Percentiles rank a stretch among this genome's conserved stretches.
Conservation (phyloP, 345 rosid genomes). For the Dimocarpus longan region DNA sequence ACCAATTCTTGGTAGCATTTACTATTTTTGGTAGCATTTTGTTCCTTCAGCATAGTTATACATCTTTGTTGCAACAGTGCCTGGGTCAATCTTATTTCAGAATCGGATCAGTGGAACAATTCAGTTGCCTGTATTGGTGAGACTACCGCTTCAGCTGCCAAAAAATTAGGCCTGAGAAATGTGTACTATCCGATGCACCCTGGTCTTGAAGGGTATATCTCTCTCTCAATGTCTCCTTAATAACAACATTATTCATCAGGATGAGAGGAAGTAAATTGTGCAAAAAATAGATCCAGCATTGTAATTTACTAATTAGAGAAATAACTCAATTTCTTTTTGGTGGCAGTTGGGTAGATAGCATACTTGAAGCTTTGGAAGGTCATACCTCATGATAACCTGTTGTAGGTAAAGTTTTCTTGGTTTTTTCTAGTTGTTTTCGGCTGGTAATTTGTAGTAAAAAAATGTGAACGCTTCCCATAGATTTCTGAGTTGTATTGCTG, state of each 20-base stretch:
- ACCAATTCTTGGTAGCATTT: background rate
- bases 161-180: slow-evolving; percentile 65
- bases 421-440: background rate
- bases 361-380: slow-evolving; percentile 67
- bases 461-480: background rate
- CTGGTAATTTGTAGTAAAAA: background rate
- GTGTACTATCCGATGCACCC: slow-evolving; percentile 78
- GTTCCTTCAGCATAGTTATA: slow-evolving; percentile 6
- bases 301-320: background rate
- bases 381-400: slow-evolving; percentile 38
- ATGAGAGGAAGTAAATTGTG: background rate
- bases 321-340: background rate
- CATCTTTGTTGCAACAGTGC: slow-evolving; percentile 52
- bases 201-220: slow-evolving; percentile 86
- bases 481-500: background rate
- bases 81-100: slow-evolving; percentile 70
- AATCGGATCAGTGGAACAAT: slow-evolving; percentile 56
- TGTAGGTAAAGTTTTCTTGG: slow-evolving; percentile 25
- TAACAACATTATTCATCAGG: background rate
- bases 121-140: slow-evolving; percentile 92
- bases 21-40: background rate
- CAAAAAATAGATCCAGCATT: background rate
- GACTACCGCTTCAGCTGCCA: slow-evolving; percentile 90
- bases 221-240: slow-evolving; percentile 2
- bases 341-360: slow-evolving; percentile 85